phyloP scores from a whole-genome alignment of 768 basidiomycete genomes.

The Russula griseocarnosa region DNA sequence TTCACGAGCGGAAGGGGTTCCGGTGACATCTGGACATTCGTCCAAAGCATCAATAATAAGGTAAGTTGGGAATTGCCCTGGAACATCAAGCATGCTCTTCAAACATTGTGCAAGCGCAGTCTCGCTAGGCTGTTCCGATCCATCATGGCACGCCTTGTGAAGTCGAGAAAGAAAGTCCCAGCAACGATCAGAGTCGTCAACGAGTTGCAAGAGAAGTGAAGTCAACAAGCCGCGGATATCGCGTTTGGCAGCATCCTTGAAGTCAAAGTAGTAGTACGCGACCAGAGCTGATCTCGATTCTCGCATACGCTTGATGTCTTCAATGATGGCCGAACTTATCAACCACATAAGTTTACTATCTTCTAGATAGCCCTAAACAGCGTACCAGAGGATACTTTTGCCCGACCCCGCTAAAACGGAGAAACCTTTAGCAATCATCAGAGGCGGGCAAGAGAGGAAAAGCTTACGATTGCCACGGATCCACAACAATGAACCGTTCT shows the following conservation, averaged over 20 bases:
- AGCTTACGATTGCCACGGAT: not conserved
- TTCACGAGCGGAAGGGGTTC: not conserved
- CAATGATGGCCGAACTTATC: not conserved
- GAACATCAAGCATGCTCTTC: not conserved
- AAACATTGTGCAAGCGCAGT: not conserved
- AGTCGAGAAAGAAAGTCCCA: too few species aligned
- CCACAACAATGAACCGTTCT: not conserved
- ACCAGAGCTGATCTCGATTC: not conserved
- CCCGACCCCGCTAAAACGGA: not conserved
- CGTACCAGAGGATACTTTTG: not conserved
- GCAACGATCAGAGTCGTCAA: too few species aligned
- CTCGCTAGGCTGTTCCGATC: not conserved
- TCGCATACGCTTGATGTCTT: not conserved
- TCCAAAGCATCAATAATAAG: not conserved
- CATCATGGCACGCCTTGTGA: too few species aligned
- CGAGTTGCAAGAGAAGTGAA: too few species aligned
- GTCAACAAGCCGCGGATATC: too few species aligned
- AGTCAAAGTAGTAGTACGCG: not conserved
- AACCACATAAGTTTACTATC: not conserved
- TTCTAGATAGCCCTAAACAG: not conserved
- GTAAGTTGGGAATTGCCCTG: not conserved
- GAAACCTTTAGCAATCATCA: not conserved
- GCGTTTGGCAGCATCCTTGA: too few species aligned
- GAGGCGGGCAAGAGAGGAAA: too few species aligned
- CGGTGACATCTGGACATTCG: not conserved